Percentiles rank a stretch among this genome's conserved stretches.
Conservation (phyloP, 2,329 filamentous ascomycete genomes). For the Penicillium verrucosum region DNA sequence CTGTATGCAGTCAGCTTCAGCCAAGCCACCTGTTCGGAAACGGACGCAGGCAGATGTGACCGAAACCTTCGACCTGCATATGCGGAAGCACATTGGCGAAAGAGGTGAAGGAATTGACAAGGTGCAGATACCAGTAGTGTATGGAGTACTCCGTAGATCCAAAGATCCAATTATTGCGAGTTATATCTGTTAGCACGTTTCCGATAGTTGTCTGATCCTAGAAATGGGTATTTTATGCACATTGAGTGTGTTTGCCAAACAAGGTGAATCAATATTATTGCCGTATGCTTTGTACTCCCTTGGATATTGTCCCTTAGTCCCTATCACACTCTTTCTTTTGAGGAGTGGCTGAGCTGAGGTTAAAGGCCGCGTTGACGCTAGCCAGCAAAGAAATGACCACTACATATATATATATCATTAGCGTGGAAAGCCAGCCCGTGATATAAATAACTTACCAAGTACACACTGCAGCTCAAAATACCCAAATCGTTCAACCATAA, state of each 20-base stretch:
- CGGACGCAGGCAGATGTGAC: neutral
- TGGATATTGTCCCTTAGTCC: neutral
- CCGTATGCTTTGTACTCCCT: neutral
- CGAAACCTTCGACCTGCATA: neutral
- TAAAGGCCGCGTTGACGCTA: neutral
- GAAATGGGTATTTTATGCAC: neutral
- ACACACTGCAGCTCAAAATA: constrained; percentile 17
- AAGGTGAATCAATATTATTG: neutral
- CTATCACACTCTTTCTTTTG: neutral
- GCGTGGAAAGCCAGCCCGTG: neutral
- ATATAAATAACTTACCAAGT: neutral
- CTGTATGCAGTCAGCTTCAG: neutral
- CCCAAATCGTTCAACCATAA: constrained; percentile 13
- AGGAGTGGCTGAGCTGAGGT: neutral
- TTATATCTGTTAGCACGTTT: neutral
- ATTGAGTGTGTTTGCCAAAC: neutral
- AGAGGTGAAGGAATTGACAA: neutral
- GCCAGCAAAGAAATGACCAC: neutral
- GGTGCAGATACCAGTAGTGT: neutral
- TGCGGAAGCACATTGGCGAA: neutral
- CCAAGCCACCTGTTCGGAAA: neutral
- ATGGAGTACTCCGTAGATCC: neutral
- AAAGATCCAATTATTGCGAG: neutral
- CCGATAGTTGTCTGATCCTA: neutral
- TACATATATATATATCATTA: neutral